Percentiles rank a stretch among this genome's conserved stretches.
Conservation (phyloP, 2,329 filamentous ascomycete genomes). For the Seiridium cupressi region DNA sequence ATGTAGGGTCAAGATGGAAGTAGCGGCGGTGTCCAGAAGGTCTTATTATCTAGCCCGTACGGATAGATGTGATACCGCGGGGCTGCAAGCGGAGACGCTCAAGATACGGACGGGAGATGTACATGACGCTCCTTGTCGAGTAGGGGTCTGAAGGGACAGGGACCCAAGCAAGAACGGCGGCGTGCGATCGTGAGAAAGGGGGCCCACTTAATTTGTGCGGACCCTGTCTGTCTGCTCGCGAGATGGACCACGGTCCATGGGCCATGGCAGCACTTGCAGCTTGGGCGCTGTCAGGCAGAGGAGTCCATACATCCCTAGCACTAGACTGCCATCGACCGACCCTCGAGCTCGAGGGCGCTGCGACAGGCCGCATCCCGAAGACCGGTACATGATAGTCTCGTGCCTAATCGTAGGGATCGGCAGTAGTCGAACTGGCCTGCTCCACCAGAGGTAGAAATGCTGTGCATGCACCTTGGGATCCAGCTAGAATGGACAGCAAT, state of each 20-base stretch:
- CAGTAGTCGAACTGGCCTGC: not conserved
- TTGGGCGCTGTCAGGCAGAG: not conserved
- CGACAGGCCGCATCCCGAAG: not conserved
- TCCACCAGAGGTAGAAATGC: not conserved
- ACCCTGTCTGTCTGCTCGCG: not conserved
- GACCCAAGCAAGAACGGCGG: conserved; percentile 17
- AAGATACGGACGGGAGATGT: conserved; percentile 29
- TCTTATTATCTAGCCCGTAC: conserved; percentile 27
- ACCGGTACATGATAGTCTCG: not conserved
- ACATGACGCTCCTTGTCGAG: conserved; percentile 24
- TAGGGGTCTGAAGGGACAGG: conserved; percentile 23
- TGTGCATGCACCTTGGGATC: not conserved
- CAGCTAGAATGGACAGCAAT: not conserved
- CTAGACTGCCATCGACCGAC: not conserved
- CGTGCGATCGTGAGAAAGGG: conserved; percentile 11
- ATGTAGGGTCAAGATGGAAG: conserved; percentile 26
- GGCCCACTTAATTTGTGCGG: not conserved
- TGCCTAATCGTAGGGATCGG: not conserved
- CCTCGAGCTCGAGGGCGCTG: not conserved
- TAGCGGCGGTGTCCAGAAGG: conserved; percentile 24
- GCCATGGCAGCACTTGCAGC: not conserved
- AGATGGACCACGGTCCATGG: not conserved
- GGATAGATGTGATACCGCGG: conserved; percentile 27
- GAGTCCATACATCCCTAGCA: not conserved
- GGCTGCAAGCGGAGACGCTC: conserved; percentile 24